Evolutionary conservation across 768 basidiomycete genomes (phyloP).

Genomic region (Boletus rubescentipes): DNA sequence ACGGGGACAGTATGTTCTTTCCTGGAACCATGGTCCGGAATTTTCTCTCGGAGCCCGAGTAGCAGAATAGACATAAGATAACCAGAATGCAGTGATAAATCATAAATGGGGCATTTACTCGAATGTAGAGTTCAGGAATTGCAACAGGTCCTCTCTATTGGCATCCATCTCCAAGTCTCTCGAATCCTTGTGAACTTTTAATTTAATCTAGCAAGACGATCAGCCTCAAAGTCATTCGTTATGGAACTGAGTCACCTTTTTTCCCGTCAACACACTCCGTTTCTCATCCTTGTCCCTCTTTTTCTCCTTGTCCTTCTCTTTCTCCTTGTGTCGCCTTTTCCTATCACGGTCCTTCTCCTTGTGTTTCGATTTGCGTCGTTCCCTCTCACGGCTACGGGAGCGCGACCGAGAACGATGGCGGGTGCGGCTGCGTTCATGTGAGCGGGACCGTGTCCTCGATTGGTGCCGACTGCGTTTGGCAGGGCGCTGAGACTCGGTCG

Average conservation of each 20-base stretch:
- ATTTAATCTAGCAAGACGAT: slow-evolving; percentile 46
- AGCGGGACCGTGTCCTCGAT: slow-evolving; percentile 25
- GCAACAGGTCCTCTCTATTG: slow-evolving; percentile 51
- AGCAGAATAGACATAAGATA: background rate
- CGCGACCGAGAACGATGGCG: slow-evolving; percentile 25
- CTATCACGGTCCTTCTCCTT: slow-evolving; percentile 33
- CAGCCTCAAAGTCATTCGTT: background rate
- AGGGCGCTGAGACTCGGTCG: slow-evolving; percentile 11
- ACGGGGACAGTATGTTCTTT: no score
- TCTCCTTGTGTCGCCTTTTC: slow-evolving; percentile 39
- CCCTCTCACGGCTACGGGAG: slow-evolving; percentile 29
- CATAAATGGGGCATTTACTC: slow-evolving; percentile 13
- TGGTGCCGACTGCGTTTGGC: slow-evolving; percentile 16
- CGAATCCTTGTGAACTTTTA: slow-evolving; percentile 61
- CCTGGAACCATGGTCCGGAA: no score
- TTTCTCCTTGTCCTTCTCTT: slow-evolving; percentile 33
- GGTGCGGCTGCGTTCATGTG: slow-evolving; percentile 12
- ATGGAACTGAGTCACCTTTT: slow-evolving; percentile 43
- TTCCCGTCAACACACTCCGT: slow-evolving; percentile 59
- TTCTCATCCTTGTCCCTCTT: slow-evolving; percentile 45
- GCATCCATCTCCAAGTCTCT: slow-evolving; percentile 56
- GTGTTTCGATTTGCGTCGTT: slow-evolving; percentile 24
- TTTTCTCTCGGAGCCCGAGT: no score
- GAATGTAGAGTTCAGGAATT: slow-evolving; percentile 56
- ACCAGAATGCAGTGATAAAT: background rate